These are phyloP conservation scores for Tetradesmus obliquus DNA, from an alignment of 139 green algal genomes.

Conservation along the genomic window DNA sequence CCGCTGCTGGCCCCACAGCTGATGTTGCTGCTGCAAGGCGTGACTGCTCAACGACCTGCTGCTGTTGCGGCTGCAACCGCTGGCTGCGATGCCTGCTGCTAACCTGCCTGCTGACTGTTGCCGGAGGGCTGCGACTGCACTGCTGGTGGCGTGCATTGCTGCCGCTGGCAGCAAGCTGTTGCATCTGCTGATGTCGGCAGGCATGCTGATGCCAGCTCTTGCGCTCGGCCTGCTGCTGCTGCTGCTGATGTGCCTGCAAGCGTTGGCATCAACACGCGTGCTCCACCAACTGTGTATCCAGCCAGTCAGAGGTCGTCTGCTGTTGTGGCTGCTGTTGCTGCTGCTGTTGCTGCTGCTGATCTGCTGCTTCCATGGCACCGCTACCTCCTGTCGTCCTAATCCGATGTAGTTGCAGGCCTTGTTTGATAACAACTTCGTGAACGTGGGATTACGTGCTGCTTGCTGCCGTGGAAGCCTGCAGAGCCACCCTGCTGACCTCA, in stretches of 20 bases:
- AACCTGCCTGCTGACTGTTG: not conserved
- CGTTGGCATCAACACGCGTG: not conserved
- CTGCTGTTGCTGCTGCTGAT: slow-evolving; percentile 21
- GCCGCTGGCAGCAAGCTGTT: not conserved
- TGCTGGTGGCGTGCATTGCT: not conserved
- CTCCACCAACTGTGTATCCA: not conserved
- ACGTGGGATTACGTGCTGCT: not conserved
- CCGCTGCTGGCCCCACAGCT: not conserved
- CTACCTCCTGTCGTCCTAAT: not conserved
- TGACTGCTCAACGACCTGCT: not conserved
- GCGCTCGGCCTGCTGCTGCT: slow-evolving; percentile 14
- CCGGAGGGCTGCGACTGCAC: not conserved
- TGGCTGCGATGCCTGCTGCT: not conserved
- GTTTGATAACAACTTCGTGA: not conserved
- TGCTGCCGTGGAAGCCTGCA: not conserved
- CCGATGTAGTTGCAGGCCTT: not conserved
- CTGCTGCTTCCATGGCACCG: not conserved
- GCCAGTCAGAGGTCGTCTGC: not conserved
- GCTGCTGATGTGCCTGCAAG: not conserved
- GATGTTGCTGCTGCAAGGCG: not conserved
- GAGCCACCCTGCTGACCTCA: not conserved
- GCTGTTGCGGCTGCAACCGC: not conserved
- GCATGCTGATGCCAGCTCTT: not conserved
- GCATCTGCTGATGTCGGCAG: not conserved
- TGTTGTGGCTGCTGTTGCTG: not conserved